Percentiles rank a stretch among this genome's conserved stretches.
Evolutionary conservation across 1,284 basidiomycete genomes (phyloP).

Genomic region (Veloporphyrellus conicus): DNA sequence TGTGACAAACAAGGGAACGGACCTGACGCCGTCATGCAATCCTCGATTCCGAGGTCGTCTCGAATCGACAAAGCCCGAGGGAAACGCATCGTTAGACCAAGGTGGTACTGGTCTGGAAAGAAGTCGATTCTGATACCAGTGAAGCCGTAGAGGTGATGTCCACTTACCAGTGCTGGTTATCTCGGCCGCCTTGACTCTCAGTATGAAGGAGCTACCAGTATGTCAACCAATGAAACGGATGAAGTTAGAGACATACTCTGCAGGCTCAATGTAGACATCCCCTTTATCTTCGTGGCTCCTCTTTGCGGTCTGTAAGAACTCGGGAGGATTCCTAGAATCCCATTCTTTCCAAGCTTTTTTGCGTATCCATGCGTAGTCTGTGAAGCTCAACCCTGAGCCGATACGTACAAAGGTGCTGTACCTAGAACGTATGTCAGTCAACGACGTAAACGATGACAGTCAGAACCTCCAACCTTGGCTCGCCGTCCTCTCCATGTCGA

Average conservation of each 20-base stretch:
- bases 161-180: slow-evolving; percentile 65
- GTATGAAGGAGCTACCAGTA: slow-evolving; percentile 68
- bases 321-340: slow-evolving; percentile 61
- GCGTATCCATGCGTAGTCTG: slow-evolving; percentile 80
- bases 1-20: slow-evolving; percentile 9
- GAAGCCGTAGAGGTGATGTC: neutral
- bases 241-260: slow-evolving; percentile 51
- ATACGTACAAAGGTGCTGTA: slow-evolving; percentile 81
- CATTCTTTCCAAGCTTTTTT: slow-evolving; percentile 71
- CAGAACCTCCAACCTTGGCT: slow-evolving; percentile 50
- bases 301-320: slow-evolving; percentile 57
- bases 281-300: slow-evolving; percentile 70
- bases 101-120: slow-evolving; percentile 61
- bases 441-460: neutral
- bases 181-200: slow-evolving; percentile 89
- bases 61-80: slow-evolving; percentile 80
- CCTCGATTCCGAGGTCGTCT: slow-evolving; percentile 62
- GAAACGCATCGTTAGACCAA: slow-evolving; percentile 81
- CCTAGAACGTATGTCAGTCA: slow-evolving; percentile 35
- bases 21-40: slow-evolving; percentile 71
- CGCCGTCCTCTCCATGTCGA: slow-evolving; percentile 49
- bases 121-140: neutral
- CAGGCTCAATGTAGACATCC: slow-evolving; percentile 74
- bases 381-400: slow-evolving; percentile 79
- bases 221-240: slow-evolving; percentile 2